Percentiles rank a stretch among this genome's conserved stretches.
Evolutionary conservation across 1,284 basidiomycete species (phyloP).

Genomic region (Blastosporella zonata): DNA sequence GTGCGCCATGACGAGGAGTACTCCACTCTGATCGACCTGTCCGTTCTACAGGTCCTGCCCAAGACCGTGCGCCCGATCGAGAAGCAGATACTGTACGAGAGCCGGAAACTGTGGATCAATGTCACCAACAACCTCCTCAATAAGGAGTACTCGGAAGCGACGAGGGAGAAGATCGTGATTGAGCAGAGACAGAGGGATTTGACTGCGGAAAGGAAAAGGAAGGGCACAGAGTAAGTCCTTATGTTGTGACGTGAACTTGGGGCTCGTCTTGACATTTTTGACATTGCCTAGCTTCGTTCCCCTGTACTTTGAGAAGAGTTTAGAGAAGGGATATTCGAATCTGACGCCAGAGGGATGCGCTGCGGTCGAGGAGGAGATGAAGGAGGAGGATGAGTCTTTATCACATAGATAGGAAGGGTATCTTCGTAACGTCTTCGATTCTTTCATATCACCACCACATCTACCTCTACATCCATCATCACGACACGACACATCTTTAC

Average conservation of each 20-base stretch:
- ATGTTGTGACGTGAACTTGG: background rate
- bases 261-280: background rate
- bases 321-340: constrained; percentile 68
- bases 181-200: constrained; percentile 90
- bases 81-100: constrained; percentile 80
- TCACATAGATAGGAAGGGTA: constrained; percentile 14
- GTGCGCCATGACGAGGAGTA: constrained; percentile 48
- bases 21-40: constrained; percentile 75
- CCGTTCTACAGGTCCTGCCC: constrained; percentile 71
- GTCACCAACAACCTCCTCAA: constrained; percentile 75
- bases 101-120: constrained; percentile 83
- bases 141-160: constrained; percentile 91
- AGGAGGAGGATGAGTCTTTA: constrained; percentile 14
- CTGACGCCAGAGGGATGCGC: constrained; percentile 71
- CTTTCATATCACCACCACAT: background rate
- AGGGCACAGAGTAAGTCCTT: constrained; percentile 67
- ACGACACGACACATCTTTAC: constrained; percentile 1
- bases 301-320: constrained; percentile 73
- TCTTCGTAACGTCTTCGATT: background rate
- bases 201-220: constrained; percentile 79
- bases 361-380: constrained; percentile 54
- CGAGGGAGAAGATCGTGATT: constrained; percentile 81
- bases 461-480: background rate
- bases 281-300: constrained; percentile 68
- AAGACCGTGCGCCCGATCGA: constrained; percentile 84